Evolutionary conservation across 2,329 filamentous ascomycete genomes (phyloP), one percentile per base, ranked within the genome.

Genomic region (Fusarium staphyleae): DNA sequence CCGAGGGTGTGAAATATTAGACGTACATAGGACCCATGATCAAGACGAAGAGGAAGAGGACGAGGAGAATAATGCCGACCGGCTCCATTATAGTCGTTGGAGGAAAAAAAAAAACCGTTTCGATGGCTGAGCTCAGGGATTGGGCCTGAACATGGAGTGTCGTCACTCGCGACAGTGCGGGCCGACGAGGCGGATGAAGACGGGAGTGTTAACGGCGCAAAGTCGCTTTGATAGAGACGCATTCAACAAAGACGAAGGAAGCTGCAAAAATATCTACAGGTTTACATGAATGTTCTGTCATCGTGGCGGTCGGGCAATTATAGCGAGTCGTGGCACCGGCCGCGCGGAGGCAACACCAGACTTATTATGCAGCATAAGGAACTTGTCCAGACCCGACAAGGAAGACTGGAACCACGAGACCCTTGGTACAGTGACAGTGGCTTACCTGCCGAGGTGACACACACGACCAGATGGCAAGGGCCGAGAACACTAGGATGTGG

Each of bases 1-100:
- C 10, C 11, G 24, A 10, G 30, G 33, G 29, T 15, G n/a, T 13
- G 36, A 16, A n/a, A 16, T 3, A 14, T 26, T 26, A 36, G 9
- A 51, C 52, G 7, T 55, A 67, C 65, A 67, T 11, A 29, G 65
- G 65, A 0, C 65, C 65, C 14, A 63, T 29, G 13, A 67, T 16
- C 1, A 67, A 30, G 28, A 67, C 39, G 19, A 57, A 54, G 10
- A 67, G 48, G 22, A 67, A 66, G 3, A 67, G 46, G 16, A 57
- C 60, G 22, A 67, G 60, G 3, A 67, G 50, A 24, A 66, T 58
- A 22, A 67, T 58, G n/a, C 60, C 65, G n/a, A 67, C 65, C 5
- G 60, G 60, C 40, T 67, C 63, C 65, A 67, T 67, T 41, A 15
- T 30, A 12, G 11, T 12, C 28, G 28, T 30, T 30, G 28, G 28